Evolutionary conservation across 345 rosid species (phyloP).

Genomic region (Salix koriyanagi): DNA sequence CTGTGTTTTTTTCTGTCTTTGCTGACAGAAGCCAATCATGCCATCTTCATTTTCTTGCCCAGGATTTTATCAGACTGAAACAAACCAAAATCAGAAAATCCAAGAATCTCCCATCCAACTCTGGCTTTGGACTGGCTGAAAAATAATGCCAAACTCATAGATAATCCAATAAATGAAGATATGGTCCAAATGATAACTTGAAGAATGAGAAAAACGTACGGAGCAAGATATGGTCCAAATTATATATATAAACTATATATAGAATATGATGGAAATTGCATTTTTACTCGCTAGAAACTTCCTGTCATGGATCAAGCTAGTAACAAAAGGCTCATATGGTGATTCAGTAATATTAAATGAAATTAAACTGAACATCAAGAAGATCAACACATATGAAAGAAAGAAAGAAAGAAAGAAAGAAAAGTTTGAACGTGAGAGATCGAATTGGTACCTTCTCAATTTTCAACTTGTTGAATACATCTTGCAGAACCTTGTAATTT

Average conservation of each 20-base stretch:
- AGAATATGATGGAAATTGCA: background rate
- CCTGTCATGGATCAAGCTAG: background rate
- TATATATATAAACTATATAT: background rate
- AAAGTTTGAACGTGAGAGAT: background rate
- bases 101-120: background rate
- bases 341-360: background rate
- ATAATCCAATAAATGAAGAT: background rate
- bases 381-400: background rate
- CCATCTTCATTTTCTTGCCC: background rate
- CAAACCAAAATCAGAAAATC: background rate
- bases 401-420: too few species aligned
- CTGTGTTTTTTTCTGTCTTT: background rate
- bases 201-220: background rate
- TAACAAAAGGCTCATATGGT: background rate
- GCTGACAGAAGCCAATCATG: background rate
- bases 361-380: background rate
- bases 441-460: constrained; percentile 65
- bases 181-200: background rate
- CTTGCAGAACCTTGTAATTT: constrained; percentile 96
- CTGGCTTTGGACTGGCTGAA: background rate
- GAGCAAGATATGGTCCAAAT: background rate
- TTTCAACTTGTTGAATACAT: constrained; percentile 83
- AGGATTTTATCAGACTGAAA: background rate
- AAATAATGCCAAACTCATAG: background rate
- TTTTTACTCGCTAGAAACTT: background rate